phyloP scores from a whole-genome alignment of 2,329 filamentous ascomycete genomes.

The Shiraia sp. region DNA sequence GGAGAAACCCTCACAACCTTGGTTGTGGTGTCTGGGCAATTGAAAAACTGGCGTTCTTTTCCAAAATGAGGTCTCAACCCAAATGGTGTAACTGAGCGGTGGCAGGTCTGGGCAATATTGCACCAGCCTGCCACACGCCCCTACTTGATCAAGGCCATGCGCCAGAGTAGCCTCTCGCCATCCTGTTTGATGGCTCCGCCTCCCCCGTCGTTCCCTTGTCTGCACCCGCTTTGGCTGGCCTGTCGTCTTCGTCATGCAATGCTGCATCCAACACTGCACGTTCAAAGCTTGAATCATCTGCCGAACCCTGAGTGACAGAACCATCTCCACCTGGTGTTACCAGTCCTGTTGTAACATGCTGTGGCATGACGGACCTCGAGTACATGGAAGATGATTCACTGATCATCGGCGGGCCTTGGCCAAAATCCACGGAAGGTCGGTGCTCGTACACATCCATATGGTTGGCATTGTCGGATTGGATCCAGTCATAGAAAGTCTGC shows the following conservation, averaged over 20 bases:
- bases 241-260: background rate
- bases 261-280: constrained; percentile 5
- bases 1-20: too few relatives aligned
- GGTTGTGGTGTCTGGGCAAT: too few relatives aligned
- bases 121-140: background rate
- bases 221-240: background rate
- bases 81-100: too few relatives aligned
- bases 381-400: background rate
- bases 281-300: constrained; percentile 3
- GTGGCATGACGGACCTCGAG: background rate
- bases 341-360: background rate
- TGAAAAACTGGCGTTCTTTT: too few relatives aligned
- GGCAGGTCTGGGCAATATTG: background rate
- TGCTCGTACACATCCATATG: background rate
- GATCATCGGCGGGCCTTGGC: constrained; percentile 1
- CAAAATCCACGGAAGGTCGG: constrained; percentile 3
- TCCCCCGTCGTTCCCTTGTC: background rate
- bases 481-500: constrained; percentile 4
- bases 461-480: background rate
- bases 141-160: constrained; percentile 9
- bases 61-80: too few relatives aligned
- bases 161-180: constrained; percentile 6
- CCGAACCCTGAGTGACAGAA: background rate
- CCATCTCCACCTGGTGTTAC: background rate
- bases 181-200: background rate